Conservation (phyloP, 192 early-diverging fungal genomes). For the Rhizophagus clarus region DNA sequence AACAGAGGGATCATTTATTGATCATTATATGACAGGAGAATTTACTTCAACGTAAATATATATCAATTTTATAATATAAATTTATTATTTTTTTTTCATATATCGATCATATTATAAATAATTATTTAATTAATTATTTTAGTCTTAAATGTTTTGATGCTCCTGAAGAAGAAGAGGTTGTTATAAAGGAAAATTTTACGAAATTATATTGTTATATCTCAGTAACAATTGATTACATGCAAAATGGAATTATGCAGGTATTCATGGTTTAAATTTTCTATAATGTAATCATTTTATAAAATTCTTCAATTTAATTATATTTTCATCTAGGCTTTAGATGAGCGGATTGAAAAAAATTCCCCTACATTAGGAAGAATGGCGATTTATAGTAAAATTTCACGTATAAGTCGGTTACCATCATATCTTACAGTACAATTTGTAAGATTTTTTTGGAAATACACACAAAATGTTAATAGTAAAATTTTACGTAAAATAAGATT, state of each 20-base stretch:
- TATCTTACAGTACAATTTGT: constrained; percentile 93
- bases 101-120: background rate
- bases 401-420: constrained; percentile 83
- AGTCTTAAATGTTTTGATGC: constrained; percentile 80
- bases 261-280: background rate
- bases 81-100: too few relatives aligned
- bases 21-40: constrained; percentile 81
- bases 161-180: constrained; percentile 66
- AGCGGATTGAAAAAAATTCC: constrained; percentile 90
- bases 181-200: constrained; percentile 69
- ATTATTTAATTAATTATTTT: constrained; percentile 1
- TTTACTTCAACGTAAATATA: constrained; percentile 48
- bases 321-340: constrained; percentile 61
- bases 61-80: background rate
- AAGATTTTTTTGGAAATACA: constrained; percentile 94
- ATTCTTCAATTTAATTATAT: background rate
- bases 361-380: constrained; percentile 78
- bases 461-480: constrained; percentile 83
- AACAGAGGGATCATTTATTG: constrained; percentile 56
- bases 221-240: constrained; percentile 74
- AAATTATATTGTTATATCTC: constrained; percentile 79
- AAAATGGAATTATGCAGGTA: constrained; percentile 65
- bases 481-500: constrained; percentile 95
- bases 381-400: constrained; percentile 71
- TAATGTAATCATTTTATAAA: background rate